Evolutionary conservation across 2,329 filamentous ascomycete genomes (phyloP).

Genomic region (Phoma sp.): DNA sequence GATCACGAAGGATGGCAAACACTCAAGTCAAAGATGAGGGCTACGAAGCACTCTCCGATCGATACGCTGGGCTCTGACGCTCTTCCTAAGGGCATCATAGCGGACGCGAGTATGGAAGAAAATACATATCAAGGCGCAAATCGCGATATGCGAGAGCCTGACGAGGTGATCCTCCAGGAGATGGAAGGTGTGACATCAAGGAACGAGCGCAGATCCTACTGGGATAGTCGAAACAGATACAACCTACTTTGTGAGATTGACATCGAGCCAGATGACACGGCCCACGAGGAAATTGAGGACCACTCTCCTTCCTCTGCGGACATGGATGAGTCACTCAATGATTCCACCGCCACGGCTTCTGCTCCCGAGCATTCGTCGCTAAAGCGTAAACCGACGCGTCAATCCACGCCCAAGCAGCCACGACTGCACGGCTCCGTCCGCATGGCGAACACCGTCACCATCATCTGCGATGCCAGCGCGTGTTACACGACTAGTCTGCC

Average conservation of each 20-base stretch:
- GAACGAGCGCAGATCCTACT: neutral
- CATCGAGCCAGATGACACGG: neutral
- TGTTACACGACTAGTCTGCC: neutral
- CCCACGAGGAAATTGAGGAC: neutral
- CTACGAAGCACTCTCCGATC: neutral
- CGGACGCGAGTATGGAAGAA: neutral
- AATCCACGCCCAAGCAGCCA: neutral
- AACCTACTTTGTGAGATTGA: neutral
- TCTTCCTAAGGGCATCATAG: no score
- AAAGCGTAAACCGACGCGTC: neutral
- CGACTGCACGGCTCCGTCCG: neutral
- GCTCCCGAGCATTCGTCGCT: no score
- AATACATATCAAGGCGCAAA: neutral
- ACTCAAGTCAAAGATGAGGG: neutral
- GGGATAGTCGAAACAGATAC: neutral
- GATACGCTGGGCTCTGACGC: no score
- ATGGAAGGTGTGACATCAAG: neutral
- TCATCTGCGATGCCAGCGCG: neutral
- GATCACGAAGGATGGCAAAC: neutral
- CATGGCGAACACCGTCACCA: neutral
- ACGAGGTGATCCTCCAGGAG: neutral
- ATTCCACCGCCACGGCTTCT: neutral
- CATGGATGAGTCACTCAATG: neutral
- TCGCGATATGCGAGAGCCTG: neutral
- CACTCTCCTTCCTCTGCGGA: neutral